phyloP scores from a whole-genome alignment of 78 protist species.

The Isochrysis galbana region DNA sequence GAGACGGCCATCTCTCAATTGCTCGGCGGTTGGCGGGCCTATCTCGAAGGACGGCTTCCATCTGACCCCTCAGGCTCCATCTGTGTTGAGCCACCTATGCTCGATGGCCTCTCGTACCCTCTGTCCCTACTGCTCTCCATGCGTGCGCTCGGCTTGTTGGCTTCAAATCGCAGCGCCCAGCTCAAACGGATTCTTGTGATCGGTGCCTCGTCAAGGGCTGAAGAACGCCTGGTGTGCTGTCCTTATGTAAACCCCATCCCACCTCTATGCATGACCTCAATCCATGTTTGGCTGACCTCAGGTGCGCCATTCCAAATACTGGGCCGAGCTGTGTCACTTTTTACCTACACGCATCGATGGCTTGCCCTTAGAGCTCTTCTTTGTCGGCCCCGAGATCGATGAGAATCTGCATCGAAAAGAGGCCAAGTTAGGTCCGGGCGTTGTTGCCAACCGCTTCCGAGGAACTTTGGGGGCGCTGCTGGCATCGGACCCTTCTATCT shows the following conservation, averaged over 20 bases:
- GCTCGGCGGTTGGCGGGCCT: not conserved
- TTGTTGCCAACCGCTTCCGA: not conserved
- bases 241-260: no score
- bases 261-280: no score
- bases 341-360: not conserved
- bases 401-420: not conserved
- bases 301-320: not conserved
- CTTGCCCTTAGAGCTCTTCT: no score
- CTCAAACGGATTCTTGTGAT: not conserved
- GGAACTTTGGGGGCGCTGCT: constrained; percentile 1
- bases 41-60: not conserved
- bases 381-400: constrained; percentile 1
- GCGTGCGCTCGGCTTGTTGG: no score
- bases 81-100: not conserved
- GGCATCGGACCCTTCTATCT: not conserved
- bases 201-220: constrained; percentile 1
- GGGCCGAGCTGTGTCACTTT: not conserved
- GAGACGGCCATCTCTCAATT: not conserved
- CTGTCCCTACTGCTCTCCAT: not conserved
- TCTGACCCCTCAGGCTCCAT: not conserved
- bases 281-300: no score
- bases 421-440: not conserved
- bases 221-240: constrained; percentile 11
- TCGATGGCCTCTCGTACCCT: constrained; percentile 24
- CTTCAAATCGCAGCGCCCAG: not conserved